Conservation (phyloP, 2,329 filamentous ascomycete species). For the Colletotrichum sp. region DNA sequence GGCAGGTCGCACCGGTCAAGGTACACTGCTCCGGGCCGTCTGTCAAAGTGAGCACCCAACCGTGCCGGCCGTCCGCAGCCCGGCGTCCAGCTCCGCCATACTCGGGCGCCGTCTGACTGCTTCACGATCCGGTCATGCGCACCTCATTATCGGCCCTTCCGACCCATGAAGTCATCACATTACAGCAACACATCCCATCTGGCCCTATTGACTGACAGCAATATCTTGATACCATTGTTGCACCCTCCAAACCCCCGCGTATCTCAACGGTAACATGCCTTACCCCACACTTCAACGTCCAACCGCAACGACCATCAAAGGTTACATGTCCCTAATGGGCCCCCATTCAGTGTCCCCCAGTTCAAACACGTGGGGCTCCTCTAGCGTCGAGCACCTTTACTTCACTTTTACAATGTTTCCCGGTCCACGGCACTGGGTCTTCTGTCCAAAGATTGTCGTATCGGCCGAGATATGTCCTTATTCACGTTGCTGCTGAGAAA, state of each 20-base stretch:
- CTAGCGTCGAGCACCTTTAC: too few species aligned
- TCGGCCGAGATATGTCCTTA: too few species aligned
- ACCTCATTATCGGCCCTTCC: background rate
- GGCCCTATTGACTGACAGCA: too few species aligned
- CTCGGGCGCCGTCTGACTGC: background rate
- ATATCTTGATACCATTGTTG: background rate
- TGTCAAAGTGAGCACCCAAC: rapidly evolving
- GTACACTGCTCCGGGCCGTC: background rate
- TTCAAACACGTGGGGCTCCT: too few species aligned
- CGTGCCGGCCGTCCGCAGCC: background rate
- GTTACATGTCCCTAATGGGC: background rate
- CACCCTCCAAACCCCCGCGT: too few species aligned
- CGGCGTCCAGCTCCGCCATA: rapidly evolving
- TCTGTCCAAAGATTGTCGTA: too few species aligned
- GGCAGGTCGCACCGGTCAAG: background rate
- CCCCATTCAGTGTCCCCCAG: too few species aligned
- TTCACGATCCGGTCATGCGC: background rate
- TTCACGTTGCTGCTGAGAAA: too few species aligned
- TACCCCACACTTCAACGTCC: background rate
- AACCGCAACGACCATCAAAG: background rate
- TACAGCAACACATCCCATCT: too few species aligned
- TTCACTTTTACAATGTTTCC: too few species aligned
- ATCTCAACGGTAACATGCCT: background rate
- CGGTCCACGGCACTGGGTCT: too few species aligned
- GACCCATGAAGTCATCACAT: rapidly evolving